Evolutionary conservation across 208 protist genomes (phyloP).

Genomic region (Trypanosoma melophagium): DNA sequence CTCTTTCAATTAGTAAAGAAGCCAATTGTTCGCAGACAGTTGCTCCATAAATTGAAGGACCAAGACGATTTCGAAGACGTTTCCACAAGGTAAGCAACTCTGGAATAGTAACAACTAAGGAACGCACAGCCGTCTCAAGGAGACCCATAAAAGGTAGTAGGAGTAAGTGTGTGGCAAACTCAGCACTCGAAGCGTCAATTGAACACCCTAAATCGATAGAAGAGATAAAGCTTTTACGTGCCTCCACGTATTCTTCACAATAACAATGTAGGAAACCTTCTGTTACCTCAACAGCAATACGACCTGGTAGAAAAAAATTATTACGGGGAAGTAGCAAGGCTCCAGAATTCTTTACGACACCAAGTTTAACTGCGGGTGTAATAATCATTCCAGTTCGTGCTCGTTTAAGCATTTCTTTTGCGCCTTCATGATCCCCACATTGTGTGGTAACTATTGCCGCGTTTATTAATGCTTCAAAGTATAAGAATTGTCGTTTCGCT

Average conservation of each 20-base stretch:
- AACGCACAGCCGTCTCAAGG: constrained; percentile 35
- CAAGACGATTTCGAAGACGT: constrained; percentile 26
- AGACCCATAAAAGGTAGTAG: constrained; percentile 42
- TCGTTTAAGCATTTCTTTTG: not conserved
- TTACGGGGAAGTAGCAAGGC: not conserved
- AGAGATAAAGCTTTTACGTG: constrained; percentile 1
- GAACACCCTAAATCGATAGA: not conserved
- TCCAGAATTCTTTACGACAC: not conserved
- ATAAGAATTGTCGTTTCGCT: constrained; percentile 14
- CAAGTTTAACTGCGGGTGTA: constrained; percentile 1
- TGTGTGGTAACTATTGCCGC: constrained; percentile 13
- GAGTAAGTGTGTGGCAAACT: constrained; percentile 27
- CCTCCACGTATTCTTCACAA: constrained; percentile 3
- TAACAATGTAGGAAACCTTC: constrained; percentile 3
- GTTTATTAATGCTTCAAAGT: constrained; percentile 15
- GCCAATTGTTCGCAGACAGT: constrained; percentile 47
- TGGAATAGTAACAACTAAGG: constrained; percentile 20
- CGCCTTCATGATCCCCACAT: constrained; percentile 2
- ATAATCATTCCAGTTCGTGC: constrained; percentile 9
- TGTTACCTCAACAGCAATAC: not conserved
- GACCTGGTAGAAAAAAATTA: constrained; percentile 2
- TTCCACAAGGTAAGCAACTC: constrained; percentile 42
- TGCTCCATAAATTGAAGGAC: constrained; percentile 31
- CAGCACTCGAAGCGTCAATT: constrained; percentile 22
- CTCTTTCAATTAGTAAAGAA: constrained; percentile 41